These are phyloP conservation scores for Pseudomonodictys pantanalensis DNA, from an alignment of 495 filamentous ascomycete genomes.

Conservation along the genomic window DNA sequence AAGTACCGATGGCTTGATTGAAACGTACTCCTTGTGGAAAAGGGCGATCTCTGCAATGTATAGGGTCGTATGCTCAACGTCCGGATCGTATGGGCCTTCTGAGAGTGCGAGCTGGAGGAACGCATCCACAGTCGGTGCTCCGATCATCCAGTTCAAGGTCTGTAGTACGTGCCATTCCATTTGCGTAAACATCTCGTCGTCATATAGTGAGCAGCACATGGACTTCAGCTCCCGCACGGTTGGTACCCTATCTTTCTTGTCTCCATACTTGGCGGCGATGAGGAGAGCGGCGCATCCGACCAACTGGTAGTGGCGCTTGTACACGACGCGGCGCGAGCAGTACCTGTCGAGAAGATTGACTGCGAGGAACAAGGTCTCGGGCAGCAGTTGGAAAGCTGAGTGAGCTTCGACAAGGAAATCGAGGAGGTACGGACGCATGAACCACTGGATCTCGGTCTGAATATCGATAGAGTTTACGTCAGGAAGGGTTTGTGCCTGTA, in stretches of 20 bases:
- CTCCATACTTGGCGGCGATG: constrained; percentile 97
- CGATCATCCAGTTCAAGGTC: constrained; percentile 94
- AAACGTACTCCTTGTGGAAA: constrained; percentile 95
- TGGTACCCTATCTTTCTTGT: constrained; percentile 95
- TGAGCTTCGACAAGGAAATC: constrained; percentile 99
- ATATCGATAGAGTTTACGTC: constrained; percentile 98
- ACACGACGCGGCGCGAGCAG: constrained; percentile 96
- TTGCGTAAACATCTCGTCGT: constrained; percentile 99
- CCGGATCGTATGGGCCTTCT: constrained; percentile 63
- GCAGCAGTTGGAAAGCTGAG: constrained; percentile 86
- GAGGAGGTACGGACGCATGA: constrained; percentile 96
- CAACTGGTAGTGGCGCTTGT: constrained; percentile 97
- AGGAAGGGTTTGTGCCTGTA: constrained; percentile 81
- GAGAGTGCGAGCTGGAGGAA: constrained; percentile 76
- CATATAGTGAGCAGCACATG: constrained; percentile 98
- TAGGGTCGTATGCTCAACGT: constrained; percentile 89
- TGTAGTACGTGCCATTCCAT: constrained; percentile 99
- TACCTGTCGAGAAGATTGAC: constrained; percentile 97
- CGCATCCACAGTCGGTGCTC: constrained; percentile 90
- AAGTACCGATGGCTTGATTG: constrained; percentile 82
- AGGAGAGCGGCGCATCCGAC: constrained; percentile 95
- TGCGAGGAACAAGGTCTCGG: constrained; percentile 91
- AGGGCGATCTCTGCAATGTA: constrained; percentile 93
- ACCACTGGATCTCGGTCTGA: constrained; percentile 99
- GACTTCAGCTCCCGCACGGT: constrained; percentile 94